A percentile compares a stretch with the other conserved stretches of the same genome.
phyloP scores from a whole-genome alignment of 2,329 filamentous ascomycete genomes.

The Truncatella angustata region DNA sequence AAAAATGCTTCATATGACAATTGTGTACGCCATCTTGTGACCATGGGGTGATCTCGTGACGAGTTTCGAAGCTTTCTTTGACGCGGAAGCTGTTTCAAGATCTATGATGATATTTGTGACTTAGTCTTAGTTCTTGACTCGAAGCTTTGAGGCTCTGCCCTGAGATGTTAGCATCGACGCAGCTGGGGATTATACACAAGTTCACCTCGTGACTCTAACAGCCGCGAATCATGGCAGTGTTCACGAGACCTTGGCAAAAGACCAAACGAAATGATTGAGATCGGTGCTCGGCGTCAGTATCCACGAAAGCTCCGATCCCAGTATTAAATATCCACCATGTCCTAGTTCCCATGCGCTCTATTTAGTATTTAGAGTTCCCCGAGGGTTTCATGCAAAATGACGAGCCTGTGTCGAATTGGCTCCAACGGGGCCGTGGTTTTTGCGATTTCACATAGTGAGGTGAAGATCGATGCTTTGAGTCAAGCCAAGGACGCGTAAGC shows the following conservation, averaged over 20 bases:
- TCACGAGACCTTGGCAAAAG: neutral
- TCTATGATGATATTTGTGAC: too few species aligned
- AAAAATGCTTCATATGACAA: too few species aligned
- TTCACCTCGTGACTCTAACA: neutral
- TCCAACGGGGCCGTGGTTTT: too few species aligned
- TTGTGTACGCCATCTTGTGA: too few species aligned
- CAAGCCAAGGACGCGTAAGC: too few species aligned
- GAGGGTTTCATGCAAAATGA: conserved; percentile 1
- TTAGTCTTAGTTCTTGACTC: neutral
- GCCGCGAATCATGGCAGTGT: neutral
- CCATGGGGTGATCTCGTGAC: too few species aligned
- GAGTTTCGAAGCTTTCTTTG: neutral
- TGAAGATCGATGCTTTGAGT: too few species aligned
- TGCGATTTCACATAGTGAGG: too few species aligned
- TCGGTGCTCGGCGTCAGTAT: conserved; percentile 1
- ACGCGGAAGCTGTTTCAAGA: neutral
- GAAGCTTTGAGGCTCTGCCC: neutral
- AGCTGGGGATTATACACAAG: neutral
- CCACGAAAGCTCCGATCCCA: neutral
- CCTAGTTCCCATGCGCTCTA: neutral
- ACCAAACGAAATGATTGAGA: neutral
- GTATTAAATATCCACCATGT: too few species aligned
- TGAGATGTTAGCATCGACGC: neutral
- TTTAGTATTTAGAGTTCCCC: conserved; percentile 1
- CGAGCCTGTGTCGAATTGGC: neutral